Base-by-base conservation (phyloP, 352 stramenopile genomes). In the Pythium rhizo-oryzae region DNA sequence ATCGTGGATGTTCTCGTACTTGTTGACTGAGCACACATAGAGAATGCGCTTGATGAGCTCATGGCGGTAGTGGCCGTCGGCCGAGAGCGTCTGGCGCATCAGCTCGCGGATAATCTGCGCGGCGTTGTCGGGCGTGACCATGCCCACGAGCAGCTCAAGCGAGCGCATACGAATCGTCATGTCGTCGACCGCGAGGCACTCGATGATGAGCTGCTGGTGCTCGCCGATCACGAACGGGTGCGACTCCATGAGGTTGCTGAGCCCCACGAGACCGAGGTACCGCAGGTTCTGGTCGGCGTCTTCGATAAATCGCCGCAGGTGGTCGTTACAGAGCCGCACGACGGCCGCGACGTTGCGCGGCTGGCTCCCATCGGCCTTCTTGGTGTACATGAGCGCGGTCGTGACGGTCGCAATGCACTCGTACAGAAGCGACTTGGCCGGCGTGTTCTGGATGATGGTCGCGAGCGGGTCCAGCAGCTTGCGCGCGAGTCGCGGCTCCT, bases 281-380 rank as follows among this genome's bases (percentile, higher is more conserved):
- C 99, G 99, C 46, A 99, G 72, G 77, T 99, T 99, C 78, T 99
- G 97, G 78, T 99, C 98, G n/a, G 90, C 74, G 70, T 99, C 97
- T 73, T 98, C 87, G 59, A 99, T 96, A 76, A 99, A 99, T 30
- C 92, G 85, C 24, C 91, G 83, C 25, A 99, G 76, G 55, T 99
- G 97, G 65, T 98, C 85, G 53, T 97, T 97, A 75, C 96, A 99
- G 37, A 99, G 84, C 25, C 88, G 76, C 11, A 99, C 95, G 52
- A 99, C 96, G 7, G 89, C 89, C 0, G 94, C 87, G 23, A 98
- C 96, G 69, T 96, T 98, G 35, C 93, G 87, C 25, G 95, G 89
- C 67, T 99, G 94, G 24, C 81, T 95, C 19, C 97, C 97, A 77
- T 99, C 97, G 44, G 82, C 89, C 70, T 99, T 98, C 63, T 93